phyloP scores from a whole-genome alignment of 352 stramenopile genomes.

The Phytophthora palmivora region DNA sequence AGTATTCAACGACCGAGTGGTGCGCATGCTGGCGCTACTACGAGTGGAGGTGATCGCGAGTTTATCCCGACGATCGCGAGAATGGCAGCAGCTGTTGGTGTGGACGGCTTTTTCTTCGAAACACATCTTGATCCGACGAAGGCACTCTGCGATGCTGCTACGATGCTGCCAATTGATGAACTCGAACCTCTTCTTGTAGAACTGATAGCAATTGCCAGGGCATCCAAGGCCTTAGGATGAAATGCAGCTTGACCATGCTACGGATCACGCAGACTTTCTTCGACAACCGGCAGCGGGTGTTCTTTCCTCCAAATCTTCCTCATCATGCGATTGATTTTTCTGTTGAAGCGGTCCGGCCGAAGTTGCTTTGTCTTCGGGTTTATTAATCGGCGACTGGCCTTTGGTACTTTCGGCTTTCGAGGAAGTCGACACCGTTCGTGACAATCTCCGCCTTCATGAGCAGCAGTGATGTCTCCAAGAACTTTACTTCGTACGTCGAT shows the following conservation, averaged over 20 bases:
- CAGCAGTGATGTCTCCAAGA: conserved; percentile 51
- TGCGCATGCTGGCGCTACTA: conserved; percentile 43
- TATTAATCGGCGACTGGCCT: conserved; percentile 45
- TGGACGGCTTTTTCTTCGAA: conserved; percentile 92
- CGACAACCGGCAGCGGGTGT: conserved; percentile 68
- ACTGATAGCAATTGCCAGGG: conserved; percentile 75
- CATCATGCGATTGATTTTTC: conserved; percentile 85
- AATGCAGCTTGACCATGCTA: conserved; percentile 34
- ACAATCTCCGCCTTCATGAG: conserved; percentile 21
- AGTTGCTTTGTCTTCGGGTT: conserved; percentile 56
- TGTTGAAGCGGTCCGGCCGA: conserved; percentile 73
- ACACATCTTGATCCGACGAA: conserved; percentile 77
- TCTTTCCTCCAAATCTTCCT: conserved; percentile 74
- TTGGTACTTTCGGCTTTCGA: conserved; percentile 79
- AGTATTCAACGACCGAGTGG: conserved; percentile 80
- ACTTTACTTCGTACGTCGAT: conserved; percentile 56
- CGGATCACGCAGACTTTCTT: conserved; percentile 77
- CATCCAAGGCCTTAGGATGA: conserved; percentile 47
- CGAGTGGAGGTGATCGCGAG: conserved; percentile 74
- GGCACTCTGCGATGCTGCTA: conserved; percentile 74
- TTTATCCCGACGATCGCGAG: conserved; percentile 88
- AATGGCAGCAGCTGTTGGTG: conserved; percentile 84
- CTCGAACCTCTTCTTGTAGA: conserved; percentile 72
- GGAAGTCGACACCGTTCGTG: conserved; percentile 39
- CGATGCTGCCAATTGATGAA: conserved; percentile 77